Evolutionary conservation across 208 protist species (phyloP).

Genomic region (Trypanosoma cruzi): DNA sequence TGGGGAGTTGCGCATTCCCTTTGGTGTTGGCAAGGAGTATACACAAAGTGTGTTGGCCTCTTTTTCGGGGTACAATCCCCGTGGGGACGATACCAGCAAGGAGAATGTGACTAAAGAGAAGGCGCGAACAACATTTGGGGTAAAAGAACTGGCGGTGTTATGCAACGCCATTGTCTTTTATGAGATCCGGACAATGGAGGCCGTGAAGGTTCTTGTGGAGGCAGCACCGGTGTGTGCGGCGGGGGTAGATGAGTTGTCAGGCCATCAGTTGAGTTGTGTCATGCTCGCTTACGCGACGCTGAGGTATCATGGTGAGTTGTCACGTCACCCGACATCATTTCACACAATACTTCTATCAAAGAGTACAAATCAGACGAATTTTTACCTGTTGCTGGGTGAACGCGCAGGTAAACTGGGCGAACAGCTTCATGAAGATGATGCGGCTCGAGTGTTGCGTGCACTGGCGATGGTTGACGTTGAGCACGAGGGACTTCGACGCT

Average conservation of each 20-base stretch:
- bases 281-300: slow-evolving; percentile 68
- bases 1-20: slow-evolving; percentile 49
- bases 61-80: slow-evolving; percentile 3
- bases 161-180: slow-evolving; percentile 72
- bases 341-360: not conserved
- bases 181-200: slow-evolving; percentile 45
- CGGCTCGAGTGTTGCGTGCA: slow-evolving; percentile 57
- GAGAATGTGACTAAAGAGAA: not conserved
- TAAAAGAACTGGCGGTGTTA: slow-evolving; percentile 51
- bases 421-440: slow-evolving; percentile 49
- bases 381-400: slow-evolving; percentile 59
- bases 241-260: slow-evolving; percentile 46
- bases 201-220: slow-evolving; percentile 46
- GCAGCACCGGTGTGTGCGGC: slow-evolving; percentile 47
- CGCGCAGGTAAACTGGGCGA: slow-evolving; percentile 61
- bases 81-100: not conserved
- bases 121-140: slow-evolving; percentile 1
- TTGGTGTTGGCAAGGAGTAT: slow-evolving; percentile 53
- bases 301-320: slow-evolving; percentile 36
- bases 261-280: slow-evolving; percentile 56
- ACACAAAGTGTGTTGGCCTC: slow-evolving; percentile 17
- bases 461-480: slow-evolving; percentile 55
- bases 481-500: slow-evolving; percentile 50
- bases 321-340: not conserved
- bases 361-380: slow-evolving; percentile 20